Evolutionary conservation across 306 rosid species (phyloP).

Genomic region (Trichosanthes truncata): DNA sequence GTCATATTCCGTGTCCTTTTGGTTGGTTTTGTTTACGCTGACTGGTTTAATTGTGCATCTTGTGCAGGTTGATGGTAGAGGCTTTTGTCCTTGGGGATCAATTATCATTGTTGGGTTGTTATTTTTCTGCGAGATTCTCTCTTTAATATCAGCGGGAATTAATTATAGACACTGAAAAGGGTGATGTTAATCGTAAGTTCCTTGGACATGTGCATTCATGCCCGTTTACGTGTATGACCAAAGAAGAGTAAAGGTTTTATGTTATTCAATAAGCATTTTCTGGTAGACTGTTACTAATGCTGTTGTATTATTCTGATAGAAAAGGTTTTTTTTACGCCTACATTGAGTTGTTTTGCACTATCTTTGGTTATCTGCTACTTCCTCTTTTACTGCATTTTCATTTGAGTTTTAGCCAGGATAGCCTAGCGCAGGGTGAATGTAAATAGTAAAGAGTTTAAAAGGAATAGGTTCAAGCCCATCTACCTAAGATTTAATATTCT

Average conservation of each 20-base stretch:
- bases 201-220: neutral
- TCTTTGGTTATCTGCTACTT: neutral
- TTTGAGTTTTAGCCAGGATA: neutral
- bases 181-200: neutral
- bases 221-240: neutral
- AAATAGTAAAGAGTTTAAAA: neutral
- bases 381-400: neutral
- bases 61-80: conserved; percentile 5
- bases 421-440: neutral
- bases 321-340: neutral
- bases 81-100: neutral
- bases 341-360: neutral
- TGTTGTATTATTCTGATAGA: neutral
- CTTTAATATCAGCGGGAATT: neutral
- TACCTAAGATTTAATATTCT: neutral
- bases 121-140: neutral
- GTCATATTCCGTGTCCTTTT: neutral
- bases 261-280: neutral
- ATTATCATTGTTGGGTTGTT: neutral
- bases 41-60: neutral
- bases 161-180: neutral
- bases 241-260: neutral
- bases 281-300: neutral
- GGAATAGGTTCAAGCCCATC: neutral
- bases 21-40: neutral